Percentiles rank a stretch among this genome's conserved stretches.
Evolutionary conservation across 768 basidiomycete genomes (phyloP).

Genomic region (Plicaturopsis crispa): DNA sequence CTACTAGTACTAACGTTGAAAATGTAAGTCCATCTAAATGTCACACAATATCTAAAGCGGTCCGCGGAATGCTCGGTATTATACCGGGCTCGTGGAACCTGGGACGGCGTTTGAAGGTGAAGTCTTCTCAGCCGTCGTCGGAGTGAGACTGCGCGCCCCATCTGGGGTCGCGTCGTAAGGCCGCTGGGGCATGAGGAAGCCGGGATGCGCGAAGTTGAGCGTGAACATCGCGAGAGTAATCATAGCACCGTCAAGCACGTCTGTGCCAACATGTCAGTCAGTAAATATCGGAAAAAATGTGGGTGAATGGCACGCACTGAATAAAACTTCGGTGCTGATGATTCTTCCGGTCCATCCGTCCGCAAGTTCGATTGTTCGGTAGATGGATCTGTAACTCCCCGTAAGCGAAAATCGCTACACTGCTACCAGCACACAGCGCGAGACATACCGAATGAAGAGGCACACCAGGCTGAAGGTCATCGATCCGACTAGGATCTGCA

Average conservation of each 20-base stretch:
- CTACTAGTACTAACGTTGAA: too few species aligned
- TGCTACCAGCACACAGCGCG: background rate
- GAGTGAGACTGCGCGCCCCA: too few species aligned
- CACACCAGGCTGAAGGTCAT: slow-evolving; percentile 32
- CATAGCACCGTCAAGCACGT: slow-evolving; percentile 22
- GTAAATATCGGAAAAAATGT: background rate
- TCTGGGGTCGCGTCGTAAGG: too few species aligned
- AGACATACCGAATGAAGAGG: slow-evolving; percentile 40
- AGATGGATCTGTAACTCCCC: slow-evolving; percentile 28
- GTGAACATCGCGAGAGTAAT: slow-evolving; percentile 21
- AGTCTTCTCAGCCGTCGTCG: too few species aligned
- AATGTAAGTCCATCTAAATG: too few species aligned
- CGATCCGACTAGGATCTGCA: slow-evolving; percentile 24
- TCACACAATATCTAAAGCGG: too few species aligned
- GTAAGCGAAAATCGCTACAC: background rate
- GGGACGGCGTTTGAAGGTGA: too few species aligned
- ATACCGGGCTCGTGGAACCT: too few species aligned
- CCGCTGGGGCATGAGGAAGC: slow-evolving; percentile 10
- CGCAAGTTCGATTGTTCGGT: slow-evolving; percentile 40
- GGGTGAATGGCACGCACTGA: slow-evolving; percentile 26
- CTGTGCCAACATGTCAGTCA: slow-evolving; percentile 5
- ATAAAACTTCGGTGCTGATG: slow-evolving; percentile 39
- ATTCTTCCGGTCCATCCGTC: slow-evolving; percentile 46
- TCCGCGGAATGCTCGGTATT: too few species aligned
- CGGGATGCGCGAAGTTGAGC: slow-evolving; percentile 21